Conservation (phyloP, 2,329 filamentous ascomycete species). For the Epichloe elymi region DNA sequence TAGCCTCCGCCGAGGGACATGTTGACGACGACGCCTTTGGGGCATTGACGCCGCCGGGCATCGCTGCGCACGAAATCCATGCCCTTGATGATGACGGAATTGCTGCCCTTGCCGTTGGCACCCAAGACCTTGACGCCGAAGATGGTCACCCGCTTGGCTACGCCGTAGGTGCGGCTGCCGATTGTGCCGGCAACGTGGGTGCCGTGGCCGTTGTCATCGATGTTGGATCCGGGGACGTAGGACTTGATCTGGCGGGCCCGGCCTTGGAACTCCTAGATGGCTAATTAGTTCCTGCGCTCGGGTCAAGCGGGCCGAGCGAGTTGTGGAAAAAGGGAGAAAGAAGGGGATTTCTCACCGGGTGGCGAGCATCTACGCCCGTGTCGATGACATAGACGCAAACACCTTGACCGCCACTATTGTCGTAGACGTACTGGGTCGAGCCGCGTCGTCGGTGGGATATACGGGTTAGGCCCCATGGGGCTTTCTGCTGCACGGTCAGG, state of each 20-base stretch:
- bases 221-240: conserved; percentile 17
- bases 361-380: conserved; percentile 22
- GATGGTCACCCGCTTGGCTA: conserved; percentile 25
- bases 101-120: conserved; percentile 16
- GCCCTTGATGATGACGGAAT: conserved; percentile 21
- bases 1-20: conserved; percentile 36
- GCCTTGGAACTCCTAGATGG: conserved; percentile 23
- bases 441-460: conserved; percentile 18
- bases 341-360: conserved; percentile 16
- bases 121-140: conserved; percentile 28
- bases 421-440: conserved; percentile 18
- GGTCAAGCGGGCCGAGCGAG: neutral
- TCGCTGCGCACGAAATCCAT: conserved; percentile 26
- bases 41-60: conserved; percentile 19
- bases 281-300: neutral
- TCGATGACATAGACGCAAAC: conserved; percentile 30
- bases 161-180: conserved; percentile 22
- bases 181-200: conserved; percentile 24
- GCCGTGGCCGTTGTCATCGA: conserved; percentile 14
- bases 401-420: conserved; percentile 20
- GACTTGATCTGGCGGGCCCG: conserved; percentile 24
- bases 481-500: conserved; percentile 17
- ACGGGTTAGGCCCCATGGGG: conserved; percentile 24
- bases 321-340: neutral
- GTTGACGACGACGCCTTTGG: conserved; percentile 31